Conservation (phyloP, 139 green algal species). For the Diplosphaera chodatii region DNA sequence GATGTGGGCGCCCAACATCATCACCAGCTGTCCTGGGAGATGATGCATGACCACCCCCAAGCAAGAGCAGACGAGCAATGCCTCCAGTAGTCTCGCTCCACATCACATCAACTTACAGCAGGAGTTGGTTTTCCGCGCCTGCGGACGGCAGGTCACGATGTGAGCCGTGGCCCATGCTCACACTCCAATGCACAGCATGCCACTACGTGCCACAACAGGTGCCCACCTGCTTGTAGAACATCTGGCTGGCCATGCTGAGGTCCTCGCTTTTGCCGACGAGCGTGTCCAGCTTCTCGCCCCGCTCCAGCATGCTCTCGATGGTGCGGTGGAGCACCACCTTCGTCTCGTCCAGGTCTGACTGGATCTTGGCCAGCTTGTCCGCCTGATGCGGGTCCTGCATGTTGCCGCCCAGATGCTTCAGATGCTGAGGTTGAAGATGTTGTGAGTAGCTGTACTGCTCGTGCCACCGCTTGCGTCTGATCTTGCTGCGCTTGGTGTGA, state of each 20-base stretch:
- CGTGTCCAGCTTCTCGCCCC: slow-evolving; percentile 95
- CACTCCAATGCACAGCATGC: not conserved
- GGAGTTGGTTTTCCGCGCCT: slow-evolving; percentile 72
- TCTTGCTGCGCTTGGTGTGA: too few relatives aligned
- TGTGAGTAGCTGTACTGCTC: too few relatives aligned
- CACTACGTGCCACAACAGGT: not conserved
- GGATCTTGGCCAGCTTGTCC: slow-evolving; percentile 97
- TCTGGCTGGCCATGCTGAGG: slow-evolving; percentile 92
- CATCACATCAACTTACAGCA: slow-evolving; percentile 86
- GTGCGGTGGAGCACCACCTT: slow-evolving; percentile 93
- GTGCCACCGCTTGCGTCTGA: too few relatives aligned
- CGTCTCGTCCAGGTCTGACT: slow-evolving; percentile 94
- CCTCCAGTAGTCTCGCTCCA: slow-evolving; percentile 21
- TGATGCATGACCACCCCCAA: too few relatives aligned
- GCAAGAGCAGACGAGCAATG: too few relatives aligned
- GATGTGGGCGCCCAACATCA: too few relatives aligned
- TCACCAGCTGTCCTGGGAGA: too few relatives aligned
- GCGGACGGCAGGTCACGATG: not conserved
- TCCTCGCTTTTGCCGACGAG: slow-evolving; percentile 95
- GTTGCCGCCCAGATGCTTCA: not conserved
- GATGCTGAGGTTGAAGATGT: too few relatives aligned
- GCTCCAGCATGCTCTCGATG: slow-evolving; percentile 94
- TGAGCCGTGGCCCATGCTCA: too few relatives aligned
- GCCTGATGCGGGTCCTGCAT: slow-evolving; percentile 81
- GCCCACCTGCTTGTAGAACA: slow-evolving; percentile 89